These are phyloP conservation scores for Macroventuria anomochaeta DNA, from an alignment of 2,329 filamentous ascomycete genomes.

Conservation along the genomic window DNA sequence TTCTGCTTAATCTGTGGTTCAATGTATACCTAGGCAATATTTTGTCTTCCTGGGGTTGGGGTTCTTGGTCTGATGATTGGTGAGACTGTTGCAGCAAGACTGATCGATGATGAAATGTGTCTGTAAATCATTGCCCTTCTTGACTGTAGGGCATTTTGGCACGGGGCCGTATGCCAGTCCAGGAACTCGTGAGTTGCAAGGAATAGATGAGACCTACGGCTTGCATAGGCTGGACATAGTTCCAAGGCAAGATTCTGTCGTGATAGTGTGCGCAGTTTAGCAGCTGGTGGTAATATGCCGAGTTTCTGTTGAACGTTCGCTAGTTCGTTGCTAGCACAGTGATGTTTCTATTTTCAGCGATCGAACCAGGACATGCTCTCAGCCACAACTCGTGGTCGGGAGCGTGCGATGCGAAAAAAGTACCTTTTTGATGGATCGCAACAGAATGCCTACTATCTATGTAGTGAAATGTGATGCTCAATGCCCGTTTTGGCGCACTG, in stretches of 20 bases:
- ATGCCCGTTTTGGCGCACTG: neutral
- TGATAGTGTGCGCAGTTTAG: neutral
- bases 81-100: neutral
- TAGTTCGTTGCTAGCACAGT: too few relatives aligned
- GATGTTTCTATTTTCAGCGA: too few relatives aligned
- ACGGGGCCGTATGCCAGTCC: slow-evolving; percentile 1
- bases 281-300: neutral
- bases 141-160: neutral
- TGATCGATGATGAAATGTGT: neutral
- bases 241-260: neutral
- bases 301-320: neutral
- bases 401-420: neutral
- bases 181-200: neutral
- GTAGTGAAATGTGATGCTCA: neutral
- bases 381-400: too few relatives aligned
- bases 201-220: neutral
- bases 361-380: too few relatives aligned
- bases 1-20: too few relatives aligned
- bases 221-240: neutral
- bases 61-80: neutral
- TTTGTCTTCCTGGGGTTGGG: too few relatives aligned
- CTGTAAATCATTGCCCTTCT: slow-evolving; percentile 12
- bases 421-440: neutral
- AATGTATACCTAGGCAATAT: too few relatives aligned
- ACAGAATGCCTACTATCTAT: neutral